Conservation (phyloP, 2,329 filamentous ascomycete species). For the Pseudogymnoascus sp. region DNA sequence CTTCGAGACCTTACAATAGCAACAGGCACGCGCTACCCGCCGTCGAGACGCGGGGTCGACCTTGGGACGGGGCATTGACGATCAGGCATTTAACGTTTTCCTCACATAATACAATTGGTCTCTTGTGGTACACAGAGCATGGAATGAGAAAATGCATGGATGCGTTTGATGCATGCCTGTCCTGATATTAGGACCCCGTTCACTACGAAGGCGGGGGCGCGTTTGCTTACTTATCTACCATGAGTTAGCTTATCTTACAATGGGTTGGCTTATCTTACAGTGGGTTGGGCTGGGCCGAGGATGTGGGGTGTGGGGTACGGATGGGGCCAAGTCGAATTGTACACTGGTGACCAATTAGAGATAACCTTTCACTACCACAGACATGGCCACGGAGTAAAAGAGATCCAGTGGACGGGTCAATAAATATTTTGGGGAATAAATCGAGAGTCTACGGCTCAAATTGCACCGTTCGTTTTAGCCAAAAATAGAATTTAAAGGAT, state of each 20-base stretch:
- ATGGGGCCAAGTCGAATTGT: neutral
- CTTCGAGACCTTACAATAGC: conserved; percentile 10
- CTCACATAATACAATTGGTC: neutral
- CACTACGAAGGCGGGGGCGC: neutral
- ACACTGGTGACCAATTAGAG: neutral
- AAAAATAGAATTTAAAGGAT: neutral
- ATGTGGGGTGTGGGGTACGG: neutral
- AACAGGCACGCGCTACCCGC: conserved; percentile 9
- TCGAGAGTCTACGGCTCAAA: neutral
- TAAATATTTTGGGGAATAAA: too few relatives aligned
- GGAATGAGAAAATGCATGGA: neutral
- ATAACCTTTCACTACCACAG: neutral
- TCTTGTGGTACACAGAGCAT: neutral
- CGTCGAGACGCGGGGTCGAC: conserved; percentile 9
- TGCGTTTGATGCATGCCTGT: neutral
- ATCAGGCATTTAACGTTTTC: neutral
- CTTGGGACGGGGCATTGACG: conserved; percentile 8
- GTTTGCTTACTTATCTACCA: neutral
- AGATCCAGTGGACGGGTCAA: too few relatives aligned
- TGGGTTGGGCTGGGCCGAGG: neutral
- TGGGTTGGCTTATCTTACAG: neutral
- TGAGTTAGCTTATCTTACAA: neutral
- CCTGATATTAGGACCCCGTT: neutral
- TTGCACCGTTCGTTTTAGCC: neutral
- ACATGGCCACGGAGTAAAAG: neutral